Conservation (phyloP, 306 rosid genomes). For the Lathyrus tuberosus region DNA sequence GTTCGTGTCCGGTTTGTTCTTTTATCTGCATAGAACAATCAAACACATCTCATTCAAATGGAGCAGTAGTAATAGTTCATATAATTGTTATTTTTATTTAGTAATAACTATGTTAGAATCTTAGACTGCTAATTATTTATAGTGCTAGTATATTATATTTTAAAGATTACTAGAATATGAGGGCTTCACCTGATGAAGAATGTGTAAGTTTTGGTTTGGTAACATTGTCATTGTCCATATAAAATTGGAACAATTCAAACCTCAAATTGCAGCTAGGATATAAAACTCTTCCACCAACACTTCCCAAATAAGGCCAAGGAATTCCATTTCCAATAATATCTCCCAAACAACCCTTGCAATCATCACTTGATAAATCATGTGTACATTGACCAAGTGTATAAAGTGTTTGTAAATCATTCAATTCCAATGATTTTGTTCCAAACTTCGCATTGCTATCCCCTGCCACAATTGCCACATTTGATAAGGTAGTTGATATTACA, state of each 20-base stretch:
- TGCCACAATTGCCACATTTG: not conserved
- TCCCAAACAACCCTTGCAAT: constrained; percentile 16
- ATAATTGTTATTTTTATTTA: not conserved
- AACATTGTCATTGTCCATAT: not conserved
- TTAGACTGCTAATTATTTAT: too few relatives aligned
- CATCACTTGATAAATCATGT: constrained; percentile 22
- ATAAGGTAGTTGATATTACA: not conserved
- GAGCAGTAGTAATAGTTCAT: not conserved
- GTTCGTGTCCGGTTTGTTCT: not conserved
- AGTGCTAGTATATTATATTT: too few relatives aligned
- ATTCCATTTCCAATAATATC: constrained; percentile 21
- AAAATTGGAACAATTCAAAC: constrained; percentile 36
- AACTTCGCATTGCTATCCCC: not conserved
- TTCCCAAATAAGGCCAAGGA: constrained; percentile 38
- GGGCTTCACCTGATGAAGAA: not conserved
- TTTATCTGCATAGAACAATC: constrained; percentile 13
- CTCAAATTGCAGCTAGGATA: constrained; percentile 40
- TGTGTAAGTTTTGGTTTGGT: not conserved
- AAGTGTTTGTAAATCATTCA: constrained; percentile 24
- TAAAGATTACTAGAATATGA: not conserved
- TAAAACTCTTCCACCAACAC: constrained; percentile 37
- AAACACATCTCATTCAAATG: constrained; percentile 27
- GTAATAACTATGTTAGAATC: not conserved
- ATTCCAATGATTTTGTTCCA: not conserved
- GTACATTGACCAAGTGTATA: constrained; percentile 34